phyloP scores from a whole-genome alignment of 495 filamentous ascomycete genomes.

The Tuber indicum region DNA sequence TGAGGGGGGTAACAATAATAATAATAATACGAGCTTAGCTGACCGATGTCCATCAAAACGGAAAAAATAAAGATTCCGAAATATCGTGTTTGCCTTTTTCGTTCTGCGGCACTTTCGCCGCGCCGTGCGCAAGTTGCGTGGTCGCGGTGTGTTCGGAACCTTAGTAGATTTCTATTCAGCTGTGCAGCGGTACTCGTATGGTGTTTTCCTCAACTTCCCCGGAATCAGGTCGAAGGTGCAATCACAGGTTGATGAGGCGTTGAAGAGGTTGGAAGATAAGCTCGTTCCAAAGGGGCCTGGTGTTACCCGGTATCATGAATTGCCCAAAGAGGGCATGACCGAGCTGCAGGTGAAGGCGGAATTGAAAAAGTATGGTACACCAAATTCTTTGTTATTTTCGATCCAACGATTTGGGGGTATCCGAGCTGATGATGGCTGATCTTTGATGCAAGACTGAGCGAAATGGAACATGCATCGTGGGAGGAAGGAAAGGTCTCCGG shows the following conservation, averaged over 20 bases:
- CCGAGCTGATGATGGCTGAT: conserved; percentile 13
- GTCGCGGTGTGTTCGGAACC: conserved; percentile 79
- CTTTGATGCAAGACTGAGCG: conserved; percentile 48
- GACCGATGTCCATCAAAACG: conserved; percentile 17
- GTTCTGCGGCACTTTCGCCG: conserved; percentile 79
- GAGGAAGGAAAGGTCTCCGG: conserved; percentile 92
- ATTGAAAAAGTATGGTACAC: conserved; percentile 52
- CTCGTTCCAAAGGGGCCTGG: conserved; percentile 67
- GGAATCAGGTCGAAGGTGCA: conserved; percentile 76
- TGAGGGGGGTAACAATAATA: neutral
- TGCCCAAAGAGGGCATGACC: conserved; percentile 83
- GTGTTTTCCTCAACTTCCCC: conserved; percentile 75
- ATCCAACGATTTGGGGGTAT: conserved; percentile 6
- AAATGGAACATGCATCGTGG: conserved; percentile 91
- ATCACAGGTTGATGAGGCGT: conserved; percentile 67
- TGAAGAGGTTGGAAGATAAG: conserved; percentile 71
- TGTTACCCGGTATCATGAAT: conserved; percentile 62
- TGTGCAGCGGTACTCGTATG: conserved; percentile 66
- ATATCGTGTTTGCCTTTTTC: conserved; percentile 85
- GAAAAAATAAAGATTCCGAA: conserved; percentile 58
- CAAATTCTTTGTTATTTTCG: neutral
- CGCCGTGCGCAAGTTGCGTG: conserved; percentile 72
- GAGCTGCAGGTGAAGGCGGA: conserved; percentile 72
- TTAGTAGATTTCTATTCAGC: conserved; percentile 63
- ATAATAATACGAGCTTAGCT: conserved; percentile 9